A percentile compares a stretch with the other conserved stretches of the same genome.
These are phyloP conservation scores for Aspergillus indologenus DNA, from an alignment of 495 filamentous ascomycete genomes.

Conservation along the genomic window DNA sequence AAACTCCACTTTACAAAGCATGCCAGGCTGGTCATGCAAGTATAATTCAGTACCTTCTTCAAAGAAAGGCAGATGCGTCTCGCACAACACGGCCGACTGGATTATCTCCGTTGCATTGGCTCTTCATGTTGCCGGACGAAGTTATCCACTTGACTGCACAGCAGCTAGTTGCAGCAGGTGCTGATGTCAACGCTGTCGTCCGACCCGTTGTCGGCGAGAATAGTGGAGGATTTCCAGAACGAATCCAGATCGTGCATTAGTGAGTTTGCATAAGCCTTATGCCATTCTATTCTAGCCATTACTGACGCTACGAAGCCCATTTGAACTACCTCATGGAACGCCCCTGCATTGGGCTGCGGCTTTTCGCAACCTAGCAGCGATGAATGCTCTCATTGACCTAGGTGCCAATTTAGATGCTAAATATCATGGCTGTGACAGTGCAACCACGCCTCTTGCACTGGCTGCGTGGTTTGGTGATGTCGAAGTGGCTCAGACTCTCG, in stretches of 20 bases:
- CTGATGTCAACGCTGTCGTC: conserved; percentile 16
- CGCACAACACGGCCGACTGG: conserved; percentile 9
- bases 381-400: conserved; percentile 18
- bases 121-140: background rate
- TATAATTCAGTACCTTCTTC: conserved; percentile 19
- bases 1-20: conserved; percentile 32
- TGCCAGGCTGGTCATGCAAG: conserved; percentile 26
- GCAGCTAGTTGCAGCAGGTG: conserved; percentile 15
- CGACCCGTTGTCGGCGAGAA: conserved; percentile 17
- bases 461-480: background rate
- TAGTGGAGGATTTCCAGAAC: conserved; percentile 17
- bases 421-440: background rate
- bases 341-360: conserved; percentile 32
- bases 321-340: conserved; percentile 29
- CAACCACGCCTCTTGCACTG: background rate
- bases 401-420: conserved; percentile 7
- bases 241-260: conserved; percentile 23
- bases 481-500: background rate
- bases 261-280: conserved; percentile 6
- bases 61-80: conserved; percentile 20
- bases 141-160: conserved; percentile 7
- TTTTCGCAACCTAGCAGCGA: conserved; percentile 17
- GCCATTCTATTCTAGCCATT: conserved; percentile 1
- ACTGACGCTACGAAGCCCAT: conserved; percentile 16
- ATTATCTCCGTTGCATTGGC: conserved; percentile 21